These are phyloP conservation scores for Populus pruinosa DNA, from an alignment of 345 rosid species.

Conservation along the genomic window DNA sequence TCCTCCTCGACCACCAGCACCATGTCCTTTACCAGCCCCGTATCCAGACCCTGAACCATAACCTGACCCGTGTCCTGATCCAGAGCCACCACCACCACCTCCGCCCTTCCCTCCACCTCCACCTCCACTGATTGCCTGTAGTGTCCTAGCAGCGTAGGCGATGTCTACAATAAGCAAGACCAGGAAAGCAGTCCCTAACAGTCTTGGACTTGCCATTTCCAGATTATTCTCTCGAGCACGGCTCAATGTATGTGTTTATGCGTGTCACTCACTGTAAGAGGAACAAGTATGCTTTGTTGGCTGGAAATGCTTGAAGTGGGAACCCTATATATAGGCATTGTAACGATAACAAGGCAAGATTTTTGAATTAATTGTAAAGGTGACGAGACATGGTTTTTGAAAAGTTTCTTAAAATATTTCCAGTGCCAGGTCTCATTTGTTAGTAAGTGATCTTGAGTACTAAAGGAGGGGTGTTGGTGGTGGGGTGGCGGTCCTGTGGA, in stretches of 20 bases:
- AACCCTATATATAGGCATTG: conserved; percentile 15
- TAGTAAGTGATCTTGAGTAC: not conserved
- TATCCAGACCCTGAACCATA: too few species aligned
- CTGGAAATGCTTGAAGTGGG: not conserved
- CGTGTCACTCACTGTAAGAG: not conserved
- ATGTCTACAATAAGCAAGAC: conserved; percentile 42
- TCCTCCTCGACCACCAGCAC: too few species aligned
- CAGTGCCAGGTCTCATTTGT: not conserved
- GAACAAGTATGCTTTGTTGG: not conserved
- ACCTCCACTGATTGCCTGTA: not conserved
- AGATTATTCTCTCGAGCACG: not conserved
- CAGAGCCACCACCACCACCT: too few species aligned
- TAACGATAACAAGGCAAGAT: too few species aligned
- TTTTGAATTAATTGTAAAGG: too few species aligned
- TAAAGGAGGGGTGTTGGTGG: not conserved
- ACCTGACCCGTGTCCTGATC: too few species aligned
- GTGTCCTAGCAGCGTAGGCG: conserved; percentile 40
- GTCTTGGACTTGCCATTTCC: conserved; percentile 28
- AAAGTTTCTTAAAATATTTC: not conserved
- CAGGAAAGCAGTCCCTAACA: conserved; percentile 40
- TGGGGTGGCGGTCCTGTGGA: not conserved
- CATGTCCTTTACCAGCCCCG: too few species aligned
- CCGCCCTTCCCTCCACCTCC: conserved; percentile 18
- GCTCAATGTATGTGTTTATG: not conserved
- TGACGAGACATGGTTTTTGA: too few species aligned